These are phyloP conservation scores for Sphagnurus paluster DNA, from an alignment of 1,284 basidiomycete genomes.

Conservation along the genomic window DNA sequence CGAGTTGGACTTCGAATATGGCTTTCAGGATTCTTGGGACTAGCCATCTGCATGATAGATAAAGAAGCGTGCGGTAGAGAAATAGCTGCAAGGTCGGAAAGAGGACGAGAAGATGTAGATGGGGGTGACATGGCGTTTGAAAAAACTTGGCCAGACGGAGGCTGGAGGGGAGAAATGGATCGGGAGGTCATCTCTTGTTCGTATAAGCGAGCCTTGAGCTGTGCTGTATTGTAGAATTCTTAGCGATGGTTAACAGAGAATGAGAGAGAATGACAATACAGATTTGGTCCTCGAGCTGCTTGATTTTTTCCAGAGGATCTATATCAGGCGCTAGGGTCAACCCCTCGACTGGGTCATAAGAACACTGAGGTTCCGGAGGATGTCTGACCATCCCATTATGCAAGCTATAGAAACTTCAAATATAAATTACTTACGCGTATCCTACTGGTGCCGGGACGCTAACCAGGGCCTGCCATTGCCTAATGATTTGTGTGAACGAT, in stretches of 20 bases:
- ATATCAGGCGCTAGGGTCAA: constrained; percentile 70
- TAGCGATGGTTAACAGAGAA: constrained; percentile 6
- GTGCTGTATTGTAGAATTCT: constrained; percentile 39
- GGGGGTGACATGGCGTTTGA: constrained; percentile 14
- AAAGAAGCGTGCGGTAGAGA: constrained; percentile 49
- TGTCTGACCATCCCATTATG: too few species aligned
- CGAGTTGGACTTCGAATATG: constrained; percentile 46
- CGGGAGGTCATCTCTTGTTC: constrained; percentile 45
- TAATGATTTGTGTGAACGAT: constrained; percentile 15
- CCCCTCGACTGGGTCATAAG: constrained; percentile 82
- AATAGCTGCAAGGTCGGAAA: constrained; percentile 36
- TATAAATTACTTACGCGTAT: constrained; percentile 59
- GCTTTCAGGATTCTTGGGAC: constrained; percentile 42
- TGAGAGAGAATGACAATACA: constrained; percentile 39
- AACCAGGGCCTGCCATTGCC: constrained; percentile 77
- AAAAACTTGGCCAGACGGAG: constrained; percentile 17
- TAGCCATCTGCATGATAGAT: constrained; percentile 41
- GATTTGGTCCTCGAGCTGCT: constrained; percentile 75
- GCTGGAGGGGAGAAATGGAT: constrained; percentile 44
- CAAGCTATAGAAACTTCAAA: too few species aligned
- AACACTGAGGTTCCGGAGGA: constrained; percentile 76
- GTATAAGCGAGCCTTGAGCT: constrained; percentile 61
- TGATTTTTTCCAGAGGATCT: constrained; percentile 74
- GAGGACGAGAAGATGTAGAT: constrained; percentile 18
- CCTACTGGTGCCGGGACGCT: constrained; percentile 78